Conservation (phyloP, 305 asterid species). For the Fraxinus ornus region DNA sequence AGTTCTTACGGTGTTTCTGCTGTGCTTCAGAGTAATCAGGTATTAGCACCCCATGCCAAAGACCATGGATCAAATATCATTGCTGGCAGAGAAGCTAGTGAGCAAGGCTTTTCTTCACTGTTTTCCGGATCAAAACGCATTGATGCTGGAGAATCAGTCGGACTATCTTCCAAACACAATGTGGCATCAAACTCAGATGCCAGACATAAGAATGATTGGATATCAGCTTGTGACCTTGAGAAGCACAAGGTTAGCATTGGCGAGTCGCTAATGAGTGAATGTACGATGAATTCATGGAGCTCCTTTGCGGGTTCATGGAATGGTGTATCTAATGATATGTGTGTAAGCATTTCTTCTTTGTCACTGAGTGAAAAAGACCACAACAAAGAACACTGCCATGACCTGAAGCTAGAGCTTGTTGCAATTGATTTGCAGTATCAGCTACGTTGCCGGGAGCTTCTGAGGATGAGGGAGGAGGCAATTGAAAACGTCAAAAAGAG, state of each 20-base stretch:
- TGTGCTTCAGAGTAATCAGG: constrained; percentile 2
- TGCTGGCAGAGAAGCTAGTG: constrained; percentile 20
- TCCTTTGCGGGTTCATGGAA: constrained; percentile 40
- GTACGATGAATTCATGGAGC: constrained; percentile 39
- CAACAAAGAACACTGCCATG: constrained; percentile 28
- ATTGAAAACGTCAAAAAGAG: constrained; percentile 53
- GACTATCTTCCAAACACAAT: constrained; percentile 16
- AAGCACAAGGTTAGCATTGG: constrained; percentile 24
- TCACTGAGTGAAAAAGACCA: constrained; percentile 26
- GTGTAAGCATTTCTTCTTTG: constrained; percentile 35
- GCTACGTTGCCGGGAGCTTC: constrained; percentile 46
- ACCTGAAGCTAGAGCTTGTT: constrained; percentile 50
- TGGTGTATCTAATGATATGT: constrained; percentile 38
- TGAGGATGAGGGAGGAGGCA: constrained; percentile 57
- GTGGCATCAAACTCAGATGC: constrained; percentile 21
- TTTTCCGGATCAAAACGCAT: constrained; percentile 9
- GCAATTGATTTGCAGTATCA: constrained; percentile 52
- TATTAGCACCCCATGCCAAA: background rate
- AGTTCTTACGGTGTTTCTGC: constrained; percentile 23
- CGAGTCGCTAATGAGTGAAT: constrained; percentile 38
- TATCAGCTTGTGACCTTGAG: constrained; percentile 16
- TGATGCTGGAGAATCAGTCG: constrained; percentile 16
- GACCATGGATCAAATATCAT: constrained; percentile 15
- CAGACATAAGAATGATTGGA: constrained; percentile 24
- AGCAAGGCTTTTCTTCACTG: constrained; percentile 19